These are phyloP conservation scores for Naumovozyma baii DNA, from an alignment of 805 yeast species.

Conservation along the genomic window DNA sequence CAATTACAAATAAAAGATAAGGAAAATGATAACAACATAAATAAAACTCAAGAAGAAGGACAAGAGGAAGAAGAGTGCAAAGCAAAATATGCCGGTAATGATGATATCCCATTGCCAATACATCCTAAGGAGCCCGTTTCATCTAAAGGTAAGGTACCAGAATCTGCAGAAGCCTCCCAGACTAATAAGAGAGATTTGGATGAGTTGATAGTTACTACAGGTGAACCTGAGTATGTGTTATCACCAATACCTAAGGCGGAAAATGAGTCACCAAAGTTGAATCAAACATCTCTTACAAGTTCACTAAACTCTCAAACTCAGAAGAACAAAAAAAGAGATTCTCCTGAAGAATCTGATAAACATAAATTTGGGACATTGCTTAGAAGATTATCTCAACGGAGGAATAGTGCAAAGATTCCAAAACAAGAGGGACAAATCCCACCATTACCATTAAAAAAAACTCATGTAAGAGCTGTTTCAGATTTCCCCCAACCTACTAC, in stretches of 20 bases:
- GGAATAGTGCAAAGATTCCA: constrained; percentile 7
- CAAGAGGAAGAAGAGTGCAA: neutral
- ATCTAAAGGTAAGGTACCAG: neutral
- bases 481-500: constrained; percentile 26
- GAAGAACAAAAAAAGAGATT: constrained; percentile 2
- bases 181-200: too few relatives aligned
- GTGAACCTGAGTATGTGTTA: neutral
- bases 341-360: constrained; percentile 16
- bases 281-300: neutral
- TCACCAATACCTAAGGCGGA: neutral
- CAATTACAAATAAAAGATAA: neutral
- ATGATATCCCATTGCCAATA: neutral
- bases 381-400: constrained; percentile 28
- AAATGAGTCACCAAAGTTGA: neutral
- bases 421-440: neutral
- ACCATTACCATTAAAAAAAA: neutral
- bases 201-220: neutral
- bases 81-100: neutral
- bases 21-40: neutral
- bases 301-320: neutral
- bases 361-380: constrained; percentile 28
- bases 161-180: neutral
- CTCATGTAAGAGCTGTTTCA: constrained; percentile 3
- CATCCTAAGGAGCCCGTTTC: neutral
- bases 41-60: neutral